A percentile compares a stretch with the other conserved stretches of the same genome.
phyloP scores from a whole-genome alignment of 1,139 yeast species.

The Suhomyces coccinellae region DNA sequence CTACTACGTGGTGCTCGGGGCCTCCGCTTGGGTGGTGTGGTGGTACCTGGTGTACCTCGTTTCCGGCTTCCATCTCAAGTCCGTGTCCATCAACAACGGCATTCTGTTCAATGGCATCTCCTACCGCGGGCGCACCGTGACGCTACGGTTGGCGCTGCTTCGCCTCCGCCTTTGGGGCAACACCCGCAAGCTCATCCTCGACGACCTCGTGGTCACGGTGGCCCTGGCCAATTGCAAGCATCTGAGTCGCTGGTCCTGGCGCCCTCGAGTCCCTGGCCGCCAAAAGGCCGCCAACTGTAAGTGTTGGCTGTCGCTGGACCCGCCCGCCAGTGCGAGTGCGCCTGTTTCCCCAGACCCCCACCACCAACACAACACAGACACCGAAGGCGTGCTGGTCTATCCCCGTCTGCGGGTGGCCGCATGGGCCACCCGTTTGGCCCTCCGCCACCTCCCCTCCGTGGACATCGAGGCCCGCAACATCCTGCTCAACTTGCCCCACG shows the following conservation, averaged over 20 bases:
- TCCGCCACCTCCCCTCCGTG: slow-evolving; percentile 27
- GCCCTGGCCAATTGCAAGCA: neutral
- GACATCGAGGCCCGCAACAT: slow-evolving; percentile 32
- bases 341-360: too few species aligned
- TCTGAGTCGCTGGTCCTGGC: neutral
- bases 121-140: slow-evolving; percentile 16
- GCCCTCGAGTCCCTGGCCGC: too few species aligned
- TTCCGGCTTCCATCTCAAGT: slow-evolving; percentile 36
- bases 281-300: too few species aligned
- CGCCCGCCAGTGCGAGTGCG: too few species aligned
- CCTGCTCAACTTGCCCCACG: slow-evolving; percentile 9
- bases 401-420: slow-evolving; percentile 6
- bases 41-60: slow-evolving; percentile 34
- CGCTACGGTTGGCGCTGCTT: slow-evolving; percentile 25
- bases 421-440: slow-evolving; percentile 16
- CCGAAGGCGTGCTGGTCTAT: neutral
- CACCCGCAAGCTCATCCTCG: slow-evolving; percentile 29
- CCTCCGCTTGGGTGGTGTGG: slow-evolving; percentile 22
- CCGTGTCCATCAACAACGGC: slow-evolving; percentile 42
- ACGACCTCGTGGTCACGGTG: slow-evolving; percentile 9
- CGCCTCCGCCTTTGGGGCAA: slow-evolving; percentile 46
- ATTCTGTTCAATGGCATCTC: slow-evolving; percentile 37
- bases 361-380: neutral
- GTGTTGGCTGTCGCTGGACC: too few species aligned
- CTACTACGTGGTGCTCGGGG: slow-evolving; percentile 8